Evolutionary conservation across 129 eudicot species (phyloP), one percentile per base, ranked within the genome.

Genomic region (Smallanthus sonchifolius): DNA sequence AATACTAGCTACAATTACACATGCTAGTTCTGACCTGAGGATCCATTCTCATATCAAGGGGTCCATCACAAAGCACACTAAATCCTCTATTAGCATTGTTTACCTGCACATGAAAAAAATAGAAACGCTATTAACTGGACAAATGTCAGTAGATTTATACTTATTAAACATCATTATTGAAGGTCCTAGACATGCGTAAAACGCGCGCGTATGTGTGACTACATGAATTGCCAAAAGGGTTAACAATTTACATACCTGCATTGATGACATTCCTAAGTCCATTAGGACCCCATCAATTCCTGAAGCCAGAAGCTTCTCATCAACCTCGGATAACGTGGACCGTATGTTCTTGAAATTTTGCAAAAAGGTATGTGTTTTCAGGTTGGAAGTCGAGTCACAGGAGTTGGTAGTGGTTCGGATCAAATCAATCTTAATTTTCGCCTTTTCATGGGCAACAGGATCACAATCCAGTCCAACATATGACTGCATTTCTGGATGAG

Each of bases 261-360:
- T 94, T 59, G 99, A 94, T 56, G 99, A 94, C 99, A 94, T 94
- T 77, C 99, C 99, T 75, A 94, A 85, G 84, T 94, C 99, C 99
- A 94, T 86, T 73, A 94, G 70, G 61, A 94, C 91, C 77, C 99
- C 99, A 76, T 86, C 79, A 17, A 88, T 71, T 30, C 92, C 96
- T 64, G 89, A 36, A 13, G 45, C 65, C 67, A 77, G 72, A 74
- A 83, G 82, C 65, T 83, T 76, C 60, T 83, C 86, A 42, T 91
- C 94, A 65, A 87, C 91, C 66, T 86, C 97, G 24, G 74, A 51
- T 76, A 94, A 80, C 61, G 78, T 88, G 39, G 86, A 57, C 76
- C 78, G 85, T 69, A 91, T 79, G 80, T 82, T 78, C 65, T 73
- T 86, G 61, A 84, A 94, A 80, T 94, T 94, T 81, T 84, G 83